phyloP scores from a whole-genome alignment of 305 asterid species.

The Fraxinus greggii region DNA sequence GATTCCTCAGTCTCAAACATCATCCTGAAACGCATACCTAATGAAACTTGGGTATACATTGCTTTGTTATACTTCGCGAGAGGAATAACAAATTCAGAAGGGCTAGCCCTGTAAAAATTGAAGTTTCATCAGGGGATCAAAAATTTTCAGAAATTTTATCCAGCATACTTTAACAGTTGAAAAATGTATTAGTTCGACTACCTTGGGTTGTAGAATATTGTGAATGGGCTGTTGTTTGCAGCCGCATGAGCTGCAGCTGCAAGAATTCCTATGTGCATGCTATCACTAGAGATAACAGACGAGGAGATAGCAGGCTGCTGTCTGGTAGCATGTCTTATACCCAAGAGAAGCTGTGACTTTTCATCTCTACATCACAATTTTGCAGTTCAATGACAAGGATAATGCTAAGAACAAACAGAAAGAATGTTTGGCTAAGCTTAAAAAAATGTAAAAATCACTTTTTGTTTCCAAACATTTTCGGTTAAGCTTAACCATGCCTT shows the following conservation, averaged over 20 bases:
- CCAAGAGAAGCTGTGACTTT: constrained; percentile 80
- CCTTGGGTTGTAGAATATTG: constrained; percentile 95
- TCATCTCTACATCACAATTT: constrained; percentile 61
- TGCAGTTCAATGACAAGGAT: constrained; percentile 21
- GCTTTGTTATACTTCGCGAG: constrained; percentile 93
- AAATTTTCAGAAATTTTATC: neutral
- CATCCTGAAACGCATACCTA: constrained; percentile 94
- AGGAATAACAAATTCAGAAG: constrained; percentile 88
- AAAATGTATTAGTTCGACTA: constrained; percentile 20
- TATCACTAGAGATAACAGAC: constrained; percentile 91
- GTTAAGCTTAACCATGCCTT: neutral
- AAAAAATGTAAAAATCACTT: neutral
- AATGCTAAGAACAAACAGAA: neutral
- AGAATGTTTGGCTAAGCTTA: constrained; percentile 1
- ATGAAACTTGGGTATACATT: constrained; percentile 78
- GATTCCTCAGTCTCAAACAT: constrained; percentile 96
- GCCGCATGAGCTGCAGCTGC: constrained; percentile 99
- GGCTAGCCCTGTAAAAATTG: constrained; percentile 70
- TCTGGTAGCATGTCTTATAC: constrained; percentile 73
- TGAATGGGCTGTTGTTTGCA: constrained; percentile 85
- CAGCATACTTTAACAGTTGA: neutral
- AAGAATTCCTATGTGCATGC: constrained; percentile 97
- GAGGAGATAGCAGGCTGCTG: constrained; percentile 92
- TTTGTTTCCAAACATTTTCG: neutral
- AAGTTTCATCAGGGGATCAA: neutral